Percentiles rank a stretch among this genome's conserved stretches.
These are phyloP conservation scores for Sphagnum tenellum DNA, from an alignment of 225 moss, liverwort and hornwort genomes.

Conservation along the genomic window DNA sequence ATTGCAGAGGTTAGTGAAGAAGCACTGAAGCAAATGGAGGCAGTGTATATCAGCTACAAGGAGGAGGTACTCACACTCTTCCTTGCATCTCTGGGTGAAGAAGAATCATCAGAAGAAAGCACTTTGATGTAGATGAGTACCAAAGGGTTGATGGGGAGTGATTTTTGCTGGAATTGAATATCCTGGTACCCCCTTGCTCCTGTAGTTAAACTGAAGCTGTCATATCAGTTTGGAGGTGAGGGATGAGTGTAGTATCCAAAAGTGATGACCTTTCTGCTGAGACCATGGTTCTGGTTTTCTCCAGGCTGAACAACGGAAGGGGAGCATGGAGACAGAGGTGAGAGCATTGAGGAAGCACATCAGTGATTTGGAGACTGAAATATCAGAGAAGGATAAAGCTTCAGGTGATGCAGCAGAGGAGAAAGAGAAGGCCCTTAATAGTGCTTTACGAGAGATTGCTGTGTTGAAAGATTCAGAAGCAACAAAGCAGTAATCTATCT, in stretches of 20 bases:
- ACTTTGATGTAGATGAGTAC: no score
- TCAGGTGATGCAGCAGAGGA: conserved; percentile 47
- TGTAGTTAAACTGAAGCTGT: no score
- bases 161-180: no score
- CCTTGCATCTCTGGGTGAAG: background rate
- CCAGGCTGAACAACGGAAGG: conserved; percentile 82
- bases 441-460: conserved; percentile 47
- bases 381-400: conserved; percentile 51
- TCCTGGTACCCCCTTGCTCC: no score
- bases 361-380: conserved; percentile 45
- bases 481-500: conserved; percentile 40
- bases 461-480: conserved; percentile 40
- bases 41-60: conserved; percentile 68
- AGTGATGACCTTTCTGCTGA: background rate
- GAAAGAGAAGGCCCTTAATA: conserved; percentile 42
- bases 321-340: conserved; percentile 64
- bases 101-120: no score
- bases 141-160: no score
- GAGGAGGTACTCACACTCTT: conserved; percentile 40
- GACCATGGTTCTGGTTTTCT: background rate
- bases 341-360: conserved; percentile 44
- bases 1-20: conserved; percentile 95
- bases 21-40: conserved; percentile 92
- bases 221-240: no score
- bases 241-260: no score